Evolutionary conservation across 1,284 basidiomycete genomes (phyloP), one percentile per base, ranked within the genome.

Genomic region (Ganoderma lucidum): DNA sequence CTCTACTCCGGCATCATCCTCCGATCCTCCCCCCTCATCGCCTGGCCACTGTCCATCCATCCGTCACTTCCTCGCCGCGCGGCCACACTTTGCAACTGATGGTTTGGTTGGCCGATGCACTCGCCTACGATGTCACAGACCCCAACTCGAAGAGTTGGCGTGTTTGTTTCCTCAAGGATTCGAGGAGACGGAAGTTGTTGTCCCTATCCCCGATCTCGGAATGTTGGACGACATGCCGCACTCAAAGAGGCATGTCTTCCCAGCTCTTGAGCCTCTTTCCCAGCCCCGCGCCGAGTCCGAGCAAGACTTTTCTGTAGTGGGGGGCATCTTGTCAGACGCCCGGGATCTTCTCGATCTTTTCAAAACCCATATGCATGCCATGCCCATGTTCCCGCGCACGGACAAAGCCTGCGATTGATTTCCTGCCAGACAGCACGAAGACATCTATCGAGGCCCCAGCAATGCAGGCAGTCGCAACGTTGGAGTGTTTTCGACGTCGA

Each of bases 161-260:
- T 19, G 19, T 48, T 23, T 63, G 64, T 28, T 70, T 48, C 32
- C 30, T 70, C 17, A 70, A 67, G 30, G 69, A 70, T 53, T 66
- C 28, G 12, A 15, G 51, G 51, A 23, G 23, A 23, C 23, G 23
- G 23, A 23, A 23, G 23, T 23, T 23, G 23, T 23, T 23, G 23
- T 23, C 23, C 23, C 23, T 23, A 23, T 23, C 23, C 23, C 23
- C 23, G 23, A 23, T 23, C 23, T 23, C 23, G 23, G 23, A 23
- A 23, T 23, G 23, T 23, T 23, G 23, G 23, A 23, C 23, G 23
- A 23, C 23, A 23, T 23, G 23, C 23, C 23, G 23, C 23, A 23
- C 23, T 23, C 23, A 23, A 23, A 23, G 23, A 23, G 23, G 23
- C 23, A 23, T 23, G 23, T 23, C 23, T 23, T 23, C 23, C 23